A percentile compares a stretch with the other conserved stretches of the same genome.
Evolutionary conservation across 2,329 filamentous ascomycete species (phyloP).

Genomic region (Pseudogymnoascus sp.): DNA sequence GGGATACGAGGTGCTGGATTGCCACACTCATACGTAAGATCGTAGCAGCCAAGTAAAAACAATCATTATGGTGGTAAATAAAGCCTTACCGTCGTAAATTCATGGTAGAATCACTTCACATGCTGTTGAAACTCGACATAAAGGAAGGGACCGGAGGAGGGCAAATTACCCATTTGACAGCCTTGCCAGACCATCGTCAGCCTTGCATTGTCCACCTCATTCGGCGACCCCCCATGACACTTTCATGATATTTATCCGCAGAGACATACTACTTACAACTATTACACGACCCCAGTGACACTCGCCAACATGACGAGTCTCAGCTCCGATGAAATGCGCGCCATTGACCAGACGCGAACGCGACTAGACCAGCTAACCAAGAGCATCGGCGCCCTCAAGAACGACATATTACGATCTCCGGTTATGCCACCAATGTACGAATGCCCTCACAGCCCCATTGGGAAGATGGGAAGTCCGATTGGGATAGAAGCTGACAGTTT

Average conservation of each 20-base stretch:
- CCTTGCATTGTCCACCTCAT: neutral
- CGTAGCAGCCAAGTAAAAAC: neutral
- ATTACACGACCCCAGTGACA: neutral
- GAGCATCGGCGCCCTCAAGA: conserved; percentile 56
- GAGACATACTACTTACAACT: neutral
- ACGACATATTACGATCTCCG: conserved; percentile 51
- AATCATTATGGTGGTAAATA: neutral
- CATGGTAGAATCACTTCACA: neutral
- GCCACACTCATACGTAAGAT: neutral
- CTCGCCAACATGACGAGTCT: neutral
- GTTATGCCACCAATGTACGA: conserved; percentile 59
- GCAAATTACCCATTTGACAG: neutral
- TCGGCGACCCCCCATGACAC: neutral
- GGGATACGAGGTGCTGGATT: neutral
- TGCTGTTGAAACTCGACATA: neutral
- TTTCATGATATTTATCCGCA: neutral
- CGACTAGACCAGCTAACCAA: conserved; percentile 60
- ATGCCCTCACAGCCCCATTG: neutral
- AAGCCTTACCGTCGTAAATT: neutral
- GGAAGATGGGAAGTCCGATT: neutral
- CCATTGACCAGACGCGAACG: conserved; percentile 62
- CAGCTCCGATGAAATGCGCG: conserved; percentile 49
- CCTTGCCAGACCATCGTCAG: neutral
- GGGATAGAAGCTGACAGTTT: conserved; percentile 10
- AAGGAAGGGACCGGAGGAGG: neutral